These are phyloP conservation scores for Pleurostoma richardsiae DNA, from an alignment of 2,329 filamentous ascomycete genomes.

Conservation along the genomic window DNA sequence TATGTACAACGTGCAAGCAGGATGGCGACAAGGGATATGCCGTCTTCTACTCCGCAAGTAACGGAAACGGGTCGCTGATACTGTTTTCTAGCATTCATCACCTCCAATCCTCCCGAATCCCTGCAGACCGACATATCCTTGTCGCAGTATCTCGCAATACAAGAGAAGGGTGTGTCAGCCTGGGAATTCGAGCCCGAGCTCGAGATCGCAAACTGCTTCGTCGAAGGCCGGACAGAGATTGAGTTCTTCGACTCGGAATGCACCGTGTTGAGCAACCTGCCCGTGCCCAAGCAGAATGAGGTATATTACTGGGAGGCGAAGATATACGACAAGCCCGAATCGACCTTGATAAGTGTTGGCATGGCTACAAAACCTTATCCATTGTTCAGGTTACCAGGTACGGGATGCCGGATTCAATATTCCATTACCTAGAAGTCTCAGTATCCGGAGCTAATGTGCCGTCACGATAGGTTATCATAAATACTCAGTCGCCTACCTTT, in stretches of 20 bases:
- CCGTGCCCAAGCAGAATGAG: constrained; percentile 97
- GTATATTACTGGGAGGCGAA: constrained; percentile 99
- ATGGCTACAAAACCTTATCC: constrained; percentile 97
- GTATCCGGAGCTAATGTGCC: neutral
- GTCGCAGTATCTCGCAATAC: constrained; percentile 95
- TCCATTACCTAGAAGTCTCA: no score
- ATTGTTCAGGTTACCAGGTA: constrained; percentile 88
- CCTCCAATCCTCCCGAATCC: constrained; percentile 92
- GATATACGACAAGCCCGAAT: constrained; percentile 94
- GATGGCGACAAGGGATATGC: no score
- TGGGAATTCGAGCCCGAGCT: constrained; percentile 99
- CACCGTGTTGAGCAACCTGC: constrained; percentile 93
- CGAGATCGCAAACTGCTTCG: constrained; percentile 98
- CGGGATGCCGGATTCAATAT: constrained; percentile 18
- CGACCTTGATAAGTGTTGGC: constrained; percentile 80
- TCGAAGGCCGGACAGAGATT: constrained; percentile 92
- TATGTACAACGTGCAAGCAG: constrained; percentile 32
- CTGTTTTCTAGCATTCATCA: constrained; percentile 68
- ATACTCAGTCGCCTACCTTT: constrained; percentile 86
- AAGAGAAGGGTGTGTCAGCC: constrained; percentile 98
- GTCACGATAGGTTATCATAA: constrained; percentile 72
- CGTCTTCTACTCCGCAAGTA: no score
- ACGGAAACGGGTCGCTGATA: no score
- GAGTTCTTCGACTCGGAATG: constrained; percentile 99
- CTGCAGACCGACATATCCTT: constrained; percentile 94